Conservation (phyloP, 768 basidiomycete species). For the Kwoniella sp. region DNA sequence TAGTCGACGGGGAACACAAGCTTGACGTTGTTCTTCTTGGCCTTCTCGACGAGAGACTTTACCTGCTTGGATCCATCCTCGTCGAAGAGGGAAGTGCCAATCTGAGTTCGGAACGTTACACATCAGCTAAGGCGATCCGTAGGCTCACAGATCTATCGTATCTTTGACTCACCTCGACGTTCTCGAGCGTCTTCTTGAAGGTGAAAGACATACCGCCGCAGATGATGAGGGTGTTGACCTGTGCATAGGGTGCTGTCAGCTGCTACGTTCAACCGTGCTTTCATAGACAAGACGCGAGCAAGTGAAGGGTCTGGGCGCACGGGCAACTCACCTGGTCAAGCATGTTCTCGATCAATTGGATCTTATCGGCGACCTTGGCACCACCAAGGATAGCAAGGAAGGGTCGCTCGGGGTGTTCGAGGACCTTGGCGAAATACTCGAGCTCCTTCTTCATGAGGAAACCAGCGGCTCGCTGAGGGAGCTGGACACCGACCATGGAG, state of each 20-base stretch:
- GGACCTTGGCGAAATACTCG: slow-evolving; percentile 96
- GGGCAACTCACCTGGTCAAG: slow-evolving; percentile 82
- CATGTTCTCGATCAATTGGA: slow-evolving; percentile 98
- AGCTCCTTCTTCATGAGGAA: slow-evolving; percentile 99
- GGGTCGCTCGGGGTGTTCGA: slow-evolving; percentile 89
- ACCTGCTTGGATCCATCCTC: slow-evolving; percentile 85
- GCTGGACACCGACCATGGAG: slow-evolving; percentile 94
- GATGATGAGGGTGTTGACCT: slow-evolving; percentile 95
- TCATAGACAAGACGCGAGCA: neutral
- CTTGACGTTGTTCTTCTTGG: slow-evolving; percentile 86
- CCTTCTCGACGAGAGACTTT: slow-evolving; percentile 78
- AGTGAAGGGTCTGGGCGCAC: no score
- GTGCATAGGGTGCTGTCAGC: neutral
- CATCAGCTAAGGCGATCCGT: slow-evolving; percentile 10
- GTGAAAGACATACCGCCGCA: slow-evolving; percentile 99
- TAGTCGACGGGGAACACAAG: slow-evolving; percentile 95
- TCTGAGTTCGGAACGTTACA: slow-evolving; percentile 60
- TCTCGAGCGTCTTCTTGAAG: slow-evolving; percentile 91
- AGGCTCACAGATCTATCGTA: no score
- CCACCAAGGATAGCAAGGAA: slow-evolving; percentile 98
- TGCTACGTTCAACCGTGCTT: no score
- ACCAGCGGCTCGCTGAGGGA: slow-evolving; percentile 88
- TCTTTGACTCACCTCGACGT: slow-evolving; percentile 63
- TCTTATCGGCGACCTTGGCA: slow-evolving; percentile 98
- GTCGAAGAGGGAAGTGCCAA: slow-evolving; percentile 94